phyloP scores from a whole-genome alignment of 2,329 filamentous ascomycete genomes.

The Podosphaera fusca region DNA sequence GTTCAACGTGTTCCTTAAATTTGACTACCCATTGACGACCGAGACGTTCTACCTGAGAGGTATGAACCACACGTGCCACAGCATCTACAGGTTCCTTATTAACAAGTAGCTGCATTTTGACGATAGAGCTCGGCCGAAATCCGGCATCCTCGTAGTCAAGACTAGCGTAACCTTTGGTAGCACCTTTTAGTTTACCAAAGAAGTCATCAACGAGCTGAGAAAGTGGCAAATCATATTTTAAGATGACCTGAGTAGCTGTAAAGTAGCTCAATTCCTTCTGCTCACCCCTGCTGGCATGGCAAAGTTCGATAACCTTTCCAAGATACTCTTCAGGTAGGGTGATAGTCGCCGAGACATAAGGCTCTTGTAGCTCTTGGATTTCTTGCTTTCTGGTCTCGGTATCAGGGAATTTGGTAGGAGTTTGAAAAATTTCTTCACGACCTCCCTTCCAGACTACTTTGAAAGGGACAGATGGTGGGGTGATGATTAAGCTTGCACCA shows the following conservation, averaged over 20 bases:
- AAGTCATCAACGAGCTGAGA: slow-evolving; percentile 87
- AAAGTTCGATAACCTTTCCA: slow-evolving; percentile 83
- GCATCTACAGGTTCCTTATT: slow-evolving; percentile 89
- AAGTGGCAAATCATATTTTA: slow-evolving; percentile 76
- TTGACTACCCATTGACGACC: slow-evolving; percentile 79
- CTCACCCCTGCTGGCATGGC: slow-evolving; percentile 68
- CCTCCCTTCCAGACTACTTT: slow-evolving; percentile 63
- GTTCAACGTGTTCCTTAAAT: slow-evolving; percentile 89
- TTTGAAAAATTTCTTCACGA: slow-evolving; percentile 56
- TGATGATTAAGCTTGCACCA: slow-evolving; percentile 86
- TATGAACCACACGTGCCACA: slow-evolving; percentile 72
- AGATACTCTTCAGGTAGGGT: slow-evolving; percentile 88
- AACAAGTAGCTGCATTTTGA: slow-evolving; percentile 79
- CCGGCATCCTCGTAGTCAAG: slow-evolving; percentile 93
- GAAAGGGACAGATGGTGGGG: slow-evolving; percentile 81
- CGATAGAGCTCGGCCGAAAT: slow-evolving; percentile 56
- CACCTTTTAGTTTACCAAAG: slow-evolving; percentile 86
- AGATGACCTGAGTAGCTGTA: slow-evolving; percentile 72
- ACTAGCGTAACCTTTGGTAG: slow-evolving; percentile 84
- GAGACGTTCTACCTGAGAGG: slow-evolving; percentile 55
- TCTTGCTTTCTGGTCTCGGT: slow-evolving; percentile 25
- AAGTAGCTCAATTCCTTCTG: slow-evolving; percentile 83
- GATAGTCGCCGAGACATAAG: slow-evolving; percentile 61
- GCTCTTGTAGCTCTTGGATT: slow-evolving; percentile 41
- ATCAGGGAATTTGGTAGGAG: slow-evolving; percentile 74